Evolutionary conservation across 1,139 yeast species (phyloP).

Genomic region (Saccharomyces hybrid): DNA sequence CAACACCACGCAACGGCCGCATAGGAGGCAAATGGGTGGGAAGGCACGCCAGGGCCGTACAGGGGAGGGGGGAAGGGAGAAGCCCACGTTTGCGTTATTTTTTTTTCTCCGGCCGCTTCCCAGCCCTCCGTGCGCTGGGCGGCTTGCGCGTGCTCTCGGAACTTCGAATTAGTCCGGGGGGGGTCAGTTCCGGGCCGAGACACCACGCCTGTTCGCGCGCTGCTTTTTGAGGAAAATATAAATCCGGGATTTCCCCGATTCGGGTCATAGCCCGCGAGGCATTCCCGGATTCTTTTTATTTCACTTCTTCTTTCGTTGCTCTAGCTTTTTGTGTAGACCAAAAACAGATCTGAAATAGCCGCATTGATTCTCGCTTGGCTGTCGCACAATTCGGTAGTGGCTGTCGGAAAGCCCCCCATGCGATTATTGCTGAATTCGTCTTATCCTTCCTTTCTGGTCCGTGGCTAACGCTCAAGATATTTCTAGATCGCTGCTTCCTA

Average conservation of each 20-base stretch:
- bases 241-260: background rate
- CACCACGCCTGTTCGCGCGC: background rate
- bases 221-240: background rate
- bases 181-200: background rate
- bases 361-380: conserved; percentile 1
- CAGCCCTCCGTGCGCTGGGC: background rate
- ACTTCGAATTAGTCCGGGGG: conserved; percentile 1
- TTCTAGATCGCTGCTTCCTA: background rate
- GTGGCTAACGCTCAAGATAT: background rate
- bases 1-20: background rate
- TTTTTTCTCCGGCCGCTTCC: background rate
- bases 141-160: background rate
- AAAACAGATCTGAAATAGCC: background rate
- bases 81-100: conserved; percentile 1
- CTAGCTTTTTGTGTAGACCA: background rate
- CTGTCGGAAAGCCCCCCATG: background rate
- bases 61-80: background rate
- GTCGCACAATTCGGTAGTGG: background rate
- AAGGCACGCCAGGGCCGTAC: background rate
- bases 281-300: background rate
- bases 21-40: background rate
- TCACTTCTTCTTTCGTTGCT: background rate
- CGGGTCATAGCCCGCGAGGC: background rate
- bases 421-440: background rate
- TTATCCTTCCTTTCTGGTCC: background rate